Evolutionary conservation across 768 basidiomycete species (phyloP).

Genomic region (Mycena indigotica): DNA sequence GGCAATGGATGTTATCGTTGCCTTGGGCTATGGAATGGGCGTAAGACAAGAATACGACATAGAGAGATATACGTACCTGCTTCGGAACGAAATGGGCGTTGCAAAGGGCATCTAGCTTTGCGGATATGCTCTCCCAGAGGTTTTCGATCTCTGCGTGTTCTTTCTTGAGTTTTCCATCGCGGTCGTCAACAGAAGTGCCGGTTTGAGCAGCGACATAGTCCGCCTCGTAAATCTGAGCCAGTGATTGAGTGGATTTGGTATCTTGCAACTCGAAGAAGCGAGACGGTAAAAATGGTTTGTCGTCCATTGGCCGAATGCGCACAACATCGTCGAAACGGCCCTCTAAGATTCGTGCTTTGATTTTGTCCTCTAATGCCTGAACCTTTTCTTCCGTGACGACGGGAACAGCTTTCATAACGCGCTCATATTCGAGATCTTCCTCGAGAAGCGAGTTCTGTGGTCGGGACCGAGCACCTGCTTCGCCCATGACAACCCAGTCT

Average conservation of each 20-base stretch:
- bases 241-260: slow-evolving; percentile 81
- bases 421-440: slow-evolving; percentile 94
- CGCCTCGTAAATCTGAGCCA: slow-evolving; percentile 95
- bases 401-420: slow-evolving; percentile 82
- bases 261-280: slow-evolving; percentile 88
- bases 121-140: slow-evolving; percentile 82
- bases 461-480: slow-evolving; percentile 77
- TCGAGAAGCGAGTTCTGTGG: slow-evolving; percentile 91
- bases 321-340: slow-evolving; percentile 89
- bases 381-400: slow-evolving; percentile 89
- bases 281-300: slow-evolving; percentile 90
- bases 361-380: slow-evolving; percentile 80
- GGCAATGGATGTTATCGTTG: slow-evolving; percentile 78
- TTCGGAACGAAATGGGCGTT: slow-evolving; percentile 97
- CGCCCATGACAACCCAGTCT: slow-evolving; percentile 92
- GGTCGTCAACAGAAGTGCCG: slow-evolving; percentile 61
- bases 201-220: slow-evolving; percentile 77
- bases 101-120: slow-evolving; percentile 89
- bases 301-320: slow-evolving; percentile 74
- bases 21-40: slow-evolving; percentile 92
- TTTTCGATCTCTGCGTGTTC: slow-evolving; percentile 87
- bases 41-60: too few relatives aligned
- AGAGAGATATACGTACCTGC: slow-evolving; percentile 50
- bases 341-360: slow-evolving; percentile 86
- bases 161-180: slow-evolving; percentile 84